These are phyloP conservation scores for Bimuria novae-zelandiae DNA, from an alignment of 2,329 filamentous ascomycete species.

Conservation along the genomic window DNA sequence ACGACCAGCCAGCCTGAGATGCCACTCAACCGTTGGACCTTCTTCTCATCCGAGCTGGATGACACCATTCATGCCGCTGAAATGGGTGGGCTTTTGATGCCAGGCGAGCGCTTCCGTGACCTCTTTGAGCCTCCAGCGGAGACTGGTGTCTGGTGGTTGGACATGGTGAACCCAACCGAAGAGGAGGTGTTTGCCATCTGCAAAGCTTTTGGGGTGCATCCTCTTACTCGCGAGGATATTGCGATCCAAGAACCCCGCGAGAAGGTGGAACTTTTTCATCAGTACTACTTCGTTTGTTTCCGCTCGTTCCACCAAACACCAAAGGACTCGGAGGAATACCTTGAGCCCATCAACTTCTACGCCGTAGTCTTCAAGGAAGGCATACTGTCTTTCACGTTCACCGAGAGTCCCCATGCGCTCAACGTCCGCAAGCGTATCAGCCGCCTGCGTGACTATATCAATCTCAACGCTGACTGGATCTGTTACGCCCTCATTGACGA, in stretches of 20 bases:
- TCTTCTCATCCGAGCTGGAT: conserved; percentile 94
- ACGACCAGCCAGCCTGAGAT: conserved; percentile 49
- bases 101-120: conserved; percentile 85
- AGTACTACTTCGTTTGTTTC: conserved; percentile 98
- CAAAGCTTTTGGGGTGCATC: conserved; percentile 94
- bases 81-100: conserved; percentile 83
- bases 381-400: conserved; percentile 92
- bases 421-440: conserved; percentile 92
- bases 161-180: conserved; percentile 86
- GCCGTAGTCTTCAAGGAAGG: conserved; percentile 96
- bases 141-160: conserved; percentile 97
- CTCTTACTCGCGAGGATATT: conserved; percentile 95
- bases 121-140: conserved; percentile 75
- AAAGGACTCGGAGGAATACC: conserved; percentile 77
- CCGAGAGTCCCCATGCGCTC: conserved; percentile 81
- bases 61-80: conserved; percentile 91
- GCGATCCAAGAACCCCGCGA: conserved; percentile 93
- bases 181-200: conserved; percentile 87
- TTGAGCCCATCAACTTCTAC: conserved; percentile 95
- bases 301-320: conserved; percentile 87
- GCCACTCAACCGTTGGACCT: conserved; percentile 80
- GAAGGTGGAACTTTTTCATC: conserved; percentile 96
- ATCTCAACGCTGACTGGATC: conserved; percentile 96
- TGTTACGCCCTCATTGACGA: conserved; percentile 99
- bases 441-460: conserved; percentile 90